Evolutionary conservation across 129 eudicot species (phyloP), one percentile per base, ranked within the genome.

Genomic region (carrot (Daucus carota)): DNA sequence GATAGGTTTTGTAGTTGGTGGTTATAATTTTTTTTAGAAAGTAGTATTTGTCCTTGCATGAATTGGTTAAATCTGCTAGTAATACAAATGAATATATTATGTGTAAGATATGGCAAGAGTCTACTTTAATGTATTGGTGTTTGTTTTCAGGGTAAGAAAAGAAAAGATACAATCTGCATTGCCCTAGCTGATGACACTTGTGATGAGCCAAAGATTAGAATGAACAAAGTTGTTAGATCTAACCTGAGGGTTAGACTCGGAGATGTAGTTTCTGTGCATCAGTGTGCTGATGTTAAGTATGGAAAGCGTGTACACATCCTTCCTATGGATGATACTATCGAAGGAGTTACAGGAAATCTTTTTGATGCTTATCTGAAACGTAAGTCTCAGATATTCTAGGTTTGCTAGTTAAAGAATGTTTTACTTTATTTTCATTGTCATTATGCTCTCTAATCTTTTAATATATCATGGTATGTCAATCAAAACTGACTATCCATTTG

Each of bases 281-380:
- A 91, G 29, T 89, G 97, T 69, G 75, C 97, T 77, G 96, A 94
- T 86, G 96, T 94, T 38, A 91, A 91, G 79, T 94, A 94, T 54
- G 99, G 99, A 72, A 94, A 94, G 78, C 90, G 97, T 20, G 93
- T 94, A 1, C 99, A 94, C 84, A 87, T 94, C 81, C 99, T 94
- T 79, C 99, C 99, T 0, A 80, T 94, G 32, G 99, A 94, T 78
- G 99, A 94, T 76, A 87, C 97, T 8, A 80, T 94, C 16, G 99
- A 94, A 80, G 97, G 97, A 3, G 84, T 94, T 43, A 91, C 99
- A 13, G 99, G 99, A 73, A 89, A 87, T 47, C 92, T 94, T 12
- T 94, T 91, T 76, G 99, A 94, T 45, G 93, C 97, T 46, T 94
- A 85, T 80, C 75, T 94, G 76, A 94, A 91, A 83, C 99, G 98